These are phyloP conservation scores for Fusarium albidum DNA, from an alignment of 2,329 filamentous ascomycete genomes.

Conservation along the genomic window DNA sequence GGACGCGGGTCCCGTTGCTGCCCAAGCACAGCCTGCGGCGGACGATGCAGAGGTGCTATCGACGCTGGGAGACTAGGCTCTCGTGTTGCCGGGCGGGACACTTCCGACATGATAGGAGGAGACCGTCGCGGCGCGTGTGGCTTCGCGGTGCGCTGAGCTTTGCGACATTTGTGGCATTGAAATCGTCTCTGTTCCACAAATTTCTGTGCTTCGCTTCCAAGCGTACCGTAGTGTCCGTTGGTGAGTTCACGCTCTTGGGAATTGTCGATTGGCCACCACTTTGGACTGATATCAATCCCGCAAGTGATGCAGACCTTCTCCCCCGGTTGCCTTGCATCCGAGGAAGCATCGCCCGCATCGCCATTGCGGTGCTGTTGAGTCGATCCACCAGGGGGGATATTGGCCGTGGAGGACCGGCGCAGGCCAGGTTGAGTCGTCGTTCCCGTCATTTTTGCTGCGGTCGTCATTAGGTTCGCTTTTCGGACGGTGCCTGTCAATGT, in stretches of 20 bases:
- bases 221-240: conserved; percentile 59
- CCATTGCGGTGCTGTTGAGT: conserved; percentile 36
- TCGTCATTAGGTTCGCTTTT: conserved; percentile 82
- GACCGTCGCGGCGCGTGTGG: conserved; percentile 36
- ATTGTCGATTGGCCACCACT: conserved; percentile 72
- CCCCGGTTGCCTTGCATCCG: conserved; percentile 47
- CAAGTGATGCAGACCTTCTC: conserved; percentile 71
- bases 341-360: conserved; percentile 39
- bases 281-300: conserved; percentile 75
- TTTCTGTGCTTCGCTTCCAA: conserved; percentile 65
- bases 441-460: conserved; percentile 64
- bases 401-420: conserved; percentile 65
- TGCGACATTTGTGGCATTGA: conserved; percentile 80
- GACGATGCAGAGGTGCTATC: conserved; percentile 40
- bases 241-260: conserved; percentile 59
- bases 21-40: conserved; percentile 38
- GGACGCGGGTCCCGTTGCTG: conserved; percentile 41
- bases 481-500: conserved; percentile 90
- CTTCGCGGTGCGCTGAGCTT: conserved; percentile 57
- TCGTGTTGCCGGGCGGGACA: conserved; percentile 26
- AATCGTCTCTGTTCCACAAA: conserved; percentile 68
- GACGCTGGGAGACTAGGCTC: conserved; percentile 28
- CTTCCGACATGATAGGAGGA: conserved; percentile 32
- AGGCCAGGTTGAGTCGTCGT: conserved; percentile 47
- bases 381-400: conserved; percentile 39